Evolutionary conservation across 441 rosid genomes (phyloP).

Genomic region (Aquilaria agallochum): DNA sequence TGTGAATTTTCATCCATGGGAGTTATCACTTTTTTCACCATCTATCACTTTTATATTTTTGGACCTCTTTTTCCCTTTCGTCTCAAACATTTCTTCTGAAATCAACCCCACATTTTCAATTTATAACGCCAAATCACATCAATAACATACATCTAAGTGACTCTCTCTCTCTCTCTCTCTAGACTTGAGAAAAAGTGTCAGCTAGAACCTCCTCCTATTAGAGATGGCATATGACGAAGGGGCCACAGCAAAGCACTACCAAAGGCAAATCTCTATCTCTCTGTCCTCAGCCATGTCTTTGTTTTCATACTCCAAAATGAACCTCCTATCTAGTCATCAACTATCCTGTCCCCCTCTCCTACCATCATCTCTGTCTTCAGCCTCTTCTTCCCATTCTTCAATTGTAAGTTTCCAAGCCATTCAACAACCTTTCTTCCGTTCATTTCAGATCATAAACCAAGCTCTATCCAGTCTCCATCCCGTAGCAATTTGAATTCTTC

Average conservation of each 20-base stretch:
- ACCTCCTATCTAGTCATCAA: conserved; percentile 15
- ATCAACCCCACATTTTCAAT: not conserved
- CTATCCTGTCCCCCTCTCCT: conserved; percentile 3
- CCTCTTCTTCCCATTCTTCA: conserved; percentile 5
- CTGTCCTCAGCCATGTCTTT: conserved; percentile 26
- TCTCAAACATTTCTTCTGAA: conserved; percentile 10
- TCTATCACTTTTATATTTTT: no score
- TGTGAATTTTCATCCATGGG: conserved; percentile 24
- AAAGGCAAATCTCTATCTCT: conserved; percentile 20
- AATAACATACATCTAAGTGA: not conserved
- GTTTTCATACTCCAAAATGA: conserved; percentile 38
- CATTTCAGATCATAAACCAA: not conserved
- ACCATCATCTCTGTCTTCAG: conserved; percentile 15
- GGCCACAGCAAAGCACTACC: conserved; percentile 20
- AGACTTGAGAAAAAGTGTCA: not conserved
- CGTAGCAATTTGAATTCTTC: no score
- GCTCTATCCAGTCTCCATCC: not conserved
- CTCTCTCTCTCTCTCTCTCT: not conserved
- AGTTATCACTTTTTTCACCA: conserved; percentile 18
- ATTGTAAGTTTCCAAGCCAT: conserved; percentile 8
- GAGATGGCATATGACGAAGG: conserved; percentile 8
- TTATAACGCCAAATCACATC: conserved; percentile 3
- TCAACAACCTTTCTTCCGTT: conserved; percentile 7
- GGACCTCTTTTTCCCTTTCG: conserved; percentile 10
- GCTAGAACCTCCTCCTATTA: conserved; percentile 17